Base-by-base conservation (phyloP, 2,329 filamentous ascomycete species). In the Fonsecaea erecta region DNA sequence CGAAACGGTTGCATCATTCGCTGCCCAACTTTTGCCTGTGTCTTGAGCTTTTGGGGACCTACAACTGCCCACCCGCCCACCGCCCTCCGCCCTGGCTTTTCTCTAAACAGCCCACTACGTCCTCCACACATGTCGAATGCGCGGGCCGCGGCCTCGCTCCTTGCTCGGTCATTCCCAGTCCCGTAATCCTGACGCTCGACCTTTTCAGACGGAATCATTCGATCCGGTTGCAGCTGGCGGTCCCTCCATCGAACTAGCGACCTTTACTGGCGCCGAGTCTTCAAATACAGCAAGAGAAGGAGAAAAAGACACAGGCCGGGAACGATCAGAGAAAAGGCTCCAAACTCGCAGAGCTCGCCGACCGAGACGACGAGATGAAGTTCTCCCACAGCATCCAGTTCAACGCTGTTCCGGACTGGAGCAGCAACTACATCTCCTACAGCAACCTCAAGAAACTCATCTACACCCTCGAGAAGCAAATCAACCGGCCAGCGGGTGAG, bases 361-460 rank as follows among this genome's bases (percentile, higher is more conserved):
- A 70, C n/a, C 28, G 57, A 21, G 46, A 65, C 57, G 70, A 73
- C 72, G 71, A 68, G 46, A 99, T 99, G 95, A 98, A 98, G 89
- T 99, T 99, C 84, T 98, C 94, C 18, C 95, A 99, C 78, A 98
- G 94, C 80, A 90, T 99, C 73, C 95, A 99, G 83, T 99, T 99
- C 82, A 99, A 99, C 82, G 93, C 95, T 69, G 95, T 99, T 73
- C 95, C 95, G n/a, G 95, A 99, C 80, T 99, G 95, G 95, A 97
- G 92, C 82, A 93, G 89, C 74, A 88, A 98, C 79, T 99, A 99
- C 79, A 96, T 99, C 75, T 91, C 93, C 66, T 99, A 99, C 80
- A 97, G 93, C 81, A 98, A 97, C 75, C 86, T 99, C 73, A 99
- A 99, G 84, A 99, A 99, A 83, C 86, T 97, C 64, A 98, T 99